phyloP scores from a whole-genome alignment of 192 early-diverging fungal species.

The Backusella tuberculispora region DNA sequence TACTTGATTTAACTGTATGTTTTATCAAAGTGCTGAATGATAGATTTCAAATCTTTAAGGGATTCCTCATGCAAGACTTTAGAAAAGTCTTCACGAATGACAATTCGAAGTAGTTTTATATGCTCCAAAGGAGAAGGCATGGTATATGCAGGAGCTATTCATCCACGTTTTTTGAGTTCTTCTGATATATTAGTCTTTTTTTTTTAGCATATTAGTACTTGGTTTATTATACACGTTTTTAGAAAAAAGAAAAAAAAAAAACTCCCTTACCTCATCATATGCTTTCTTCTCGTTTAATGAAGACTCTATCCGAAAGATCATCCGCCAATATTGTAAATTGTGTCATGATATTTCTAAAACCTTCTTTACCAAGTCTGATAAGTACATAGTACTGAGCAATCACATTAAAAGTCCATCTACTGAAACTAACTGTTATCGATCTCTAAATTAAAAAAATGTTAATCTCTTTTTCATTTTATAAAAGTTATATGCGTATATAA shows the following conservation, averaged over 20 bases:
- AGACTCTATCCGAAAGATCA: constrained; percentile 61
- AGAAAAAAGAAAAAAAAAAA: no score
- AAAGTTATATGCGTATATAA: no score
- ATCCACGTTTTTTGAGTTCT: constrained; percentile 65
- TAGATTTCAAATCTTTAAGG: not conserved
- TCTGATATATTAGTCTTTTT: constrained; percentile 53
- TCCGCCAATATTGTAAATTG: constrained; percentile 57
- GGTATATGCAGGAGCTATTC: constrained; percentile 76
- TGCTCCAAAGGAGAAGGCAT: constrained; percentile 54
- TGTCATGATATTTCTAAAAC: constrained; percentile 71
- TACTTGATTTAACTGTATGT: no score
- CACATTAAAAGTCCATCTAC: constrained; percentile 65
- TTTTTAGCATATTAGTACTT: constrained; percentile 34
- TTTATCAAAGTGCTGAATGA: not conserved
- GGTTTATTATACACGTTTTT: not conserved
- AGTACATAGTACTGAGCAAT: constrained; percentile 86
- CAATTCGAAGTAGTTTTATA: constrained; percentile 65
- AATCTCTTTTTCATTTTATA: not conserved
- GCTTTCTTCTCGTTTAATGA: constrained; percentile 41
- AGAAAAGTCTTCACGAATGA: constrained; percentile 60
- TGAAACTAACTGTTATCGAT: constrained; percentile 79
- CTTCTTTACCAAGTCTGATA: constrained; percentile 67
- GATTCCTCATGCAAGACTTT: not conserved
- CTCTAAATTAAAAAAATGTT: constrained; percentile 27
- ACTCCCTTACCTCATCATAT: constrained; percentile 42